phyloP scores from a whole-genome alignment of 2,329 filamentous ascomycete species.

The Venturia nashicola region DNA sequence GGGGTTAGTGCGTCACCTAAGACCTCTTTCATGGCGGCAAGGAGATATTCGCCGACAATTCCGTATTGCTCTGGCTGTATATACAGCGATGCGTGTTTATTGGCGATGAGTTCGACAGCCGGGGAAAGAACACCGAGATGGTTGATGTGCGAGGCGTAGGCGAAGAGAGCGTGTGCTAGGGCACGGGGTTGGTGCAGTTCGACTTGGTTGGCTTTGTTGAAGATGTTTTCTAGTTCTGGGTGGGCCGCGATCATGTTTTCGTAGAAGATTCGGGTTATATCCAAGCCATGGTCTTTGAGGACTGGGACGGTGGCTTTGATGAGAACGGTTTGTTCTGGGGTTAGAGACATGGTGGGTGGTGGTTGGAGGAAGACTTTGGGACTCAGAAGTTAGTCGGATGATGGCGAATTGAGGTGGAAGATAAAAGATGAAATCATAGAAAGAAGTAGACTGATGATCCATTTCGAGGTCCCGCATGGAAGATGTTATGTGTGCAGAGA shows the following conservation, averaged over 20 bases:
- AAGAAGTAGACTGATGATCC: not conserved
- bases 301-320: constrained; percentile 61
- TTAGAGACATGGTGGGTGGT: constrained; percentile 31
- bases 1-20: constrained; percentile 56
- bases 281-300: constrained; percentile 52
- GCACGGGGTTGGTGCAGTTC: constrained; percentile 58
- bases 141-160: constrained; percentile 61
- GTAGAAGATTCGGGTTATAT: constrained; percentile 63
- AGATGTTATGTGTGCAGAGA: not conserved
- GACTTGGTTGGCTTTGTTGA: constrained; percentile 58
- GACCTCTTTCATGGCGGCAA: constrained; percentile 54
- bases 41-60: constrained; percentile 56
- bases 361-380: not conserved
- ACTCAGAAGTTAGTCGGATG: not conserved
- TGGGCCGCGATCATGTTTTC: constrained; percentile 52
- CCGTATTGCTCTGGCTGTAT: constrained; percentile 58
- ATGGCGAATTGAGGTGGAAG: not conserved
- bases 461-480: not conserved
- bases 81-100: constrained; percentile 62
- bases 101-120: constrained; percentile 55
- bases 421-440: not conserved
- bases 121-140: constrained; percentile 48
- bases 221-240: constrained; percentile 55
- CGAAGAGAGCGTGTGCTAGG: constrained; percentile 55
- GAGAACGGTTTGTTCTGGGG: constrained; percentile 48